These are phyloP conservation scores for Lipomyces sp. DNA, from an alignment of 805 yeast species.

Conservation along the genomic window DNA sequence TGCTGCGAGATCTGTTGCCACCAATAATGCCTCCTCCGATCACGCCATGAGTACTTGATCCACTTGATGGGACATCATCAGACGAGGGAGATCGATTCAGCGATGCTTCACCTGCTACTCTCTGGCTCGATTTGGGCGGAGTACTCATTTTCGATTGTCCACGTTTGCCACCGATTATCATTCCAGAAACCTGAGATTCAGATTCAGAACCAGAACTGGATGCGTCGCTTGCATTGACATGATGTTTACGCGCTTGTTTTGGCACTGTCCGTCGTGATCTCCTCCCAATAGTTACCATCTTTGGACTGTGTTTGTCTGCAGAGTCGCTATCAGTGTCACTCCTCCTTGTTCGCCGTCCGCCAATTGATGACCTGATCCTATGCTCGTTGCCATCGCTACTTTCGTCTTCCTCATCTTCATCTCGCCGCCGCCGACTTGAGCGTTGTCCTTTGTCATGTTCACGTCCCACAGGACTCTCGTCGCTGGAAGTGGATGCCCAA, in stretches of 20 bases:
- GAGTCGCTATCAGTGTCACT: not conserved
- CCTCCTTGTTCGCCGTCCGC: not conserved
- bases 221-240: not conserved
- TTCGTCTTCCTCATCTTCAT: not conserved
- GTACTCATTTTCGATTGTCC: not conserved
- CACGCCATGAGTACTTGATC: not conserved
- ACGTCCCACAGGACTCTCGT: not conserved
- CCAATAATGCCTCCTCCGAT: slow-evolving; percentile 4
- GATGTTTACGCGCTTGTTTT: not conserved
- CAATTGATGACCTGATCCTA: not conserved
- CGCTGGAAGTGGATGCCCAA: not conserved
- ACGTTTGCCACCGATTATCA: not conserved
- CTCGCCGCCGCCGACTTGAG: not conserved
- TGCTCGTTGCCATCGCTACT: not conserved
- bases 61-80: not conserved
- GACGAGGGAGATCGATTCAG: not conserved
- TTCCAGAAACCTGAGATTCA: not conserved
- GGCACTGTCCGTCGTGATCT: not conserved
- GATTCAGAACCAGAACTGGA: not conserved
- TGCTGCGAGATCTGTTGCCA: not conserved
- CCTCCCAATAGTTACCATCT: not conserved
- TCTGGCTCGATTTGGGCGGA: not conserved
- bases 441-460: not conserved
- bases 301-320: not conserved
- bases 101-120: not conserved